Evolutionary conservation across 768 basidiomycete genomes (phyloP).

Genomic region (Grammothele lineata): DNA sequence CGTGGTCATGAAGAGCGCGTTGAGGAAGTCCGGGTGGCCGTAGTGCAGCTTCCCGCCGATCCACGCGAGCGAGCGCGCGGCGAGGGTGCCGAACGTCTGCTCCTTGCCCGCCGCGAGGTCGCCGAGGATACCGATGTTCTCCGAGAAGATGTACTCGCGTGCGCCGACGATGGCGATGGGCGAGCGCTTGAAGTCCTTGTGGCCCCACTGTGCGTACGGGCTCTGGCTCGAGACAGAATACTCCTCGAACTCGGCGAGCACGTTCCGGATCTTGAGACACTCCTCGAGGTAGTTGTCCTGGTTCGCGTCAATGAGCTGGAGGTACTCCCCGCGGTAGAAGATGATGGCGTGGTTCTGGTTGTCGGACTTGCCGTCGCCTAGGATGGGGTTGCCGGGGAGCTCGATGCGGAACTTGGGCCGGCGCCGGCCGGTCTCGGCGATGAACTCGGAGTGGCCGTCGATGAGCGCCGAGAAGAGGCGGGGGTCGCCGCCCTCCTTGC

Average conservation of each 20-base stretch:
- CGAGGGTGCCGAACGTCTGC: constrained; percentile 97
- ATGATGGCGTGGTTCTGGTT: constrained; percentile 99
- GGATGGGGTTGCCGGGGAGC: constrained; percentile 96
- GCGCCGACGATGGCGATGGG: constrained; percentile 98
- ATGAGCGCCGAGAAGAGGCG: constrained; percentile 95
- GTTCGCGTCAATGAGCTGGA: constrained; percentile 99
- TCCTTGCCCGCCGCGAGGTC: constrained; percentile 99
- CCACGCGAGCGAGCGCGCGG: constrained; percentile 95
- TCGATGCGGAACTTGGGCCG: constrained; percentile 98
- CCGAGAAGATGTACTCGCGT: constrained; percentile 99
- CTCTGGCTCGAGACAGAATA: constrained; percentile 80
- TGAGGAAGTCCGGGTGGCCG: constrained; percentile 99
- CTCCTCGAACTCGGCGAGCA: constrained; percentile 98
- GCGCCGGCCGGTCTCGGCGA: constrained; percentile 82
- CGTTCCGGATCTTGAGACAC: constrained; percentile 97
- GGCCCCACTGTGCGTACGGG: constrained; percentile 88
- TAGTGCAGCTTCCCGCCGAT: constrained; percentile 98
- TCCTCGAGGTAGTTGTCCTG: constrained; percentile 99
- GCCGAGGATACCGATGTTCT: constrained; percentile 98
- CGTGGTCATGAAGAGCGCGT: constrained; percentile 95
- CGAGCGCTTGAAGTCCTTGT: constrained; percentile 80
- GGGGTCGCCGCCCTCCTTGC: constrained; percentile 93
- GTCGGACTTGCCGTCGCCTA: constrained; percentile 98
- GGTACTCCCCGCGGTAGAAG: constrained; percentile 98
- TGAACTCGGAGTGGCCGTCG: constrained; percentile 96